Conservation (phyloP, 768 basidiomycete genomes). For the Pleurotus ostreatus region DNA sequence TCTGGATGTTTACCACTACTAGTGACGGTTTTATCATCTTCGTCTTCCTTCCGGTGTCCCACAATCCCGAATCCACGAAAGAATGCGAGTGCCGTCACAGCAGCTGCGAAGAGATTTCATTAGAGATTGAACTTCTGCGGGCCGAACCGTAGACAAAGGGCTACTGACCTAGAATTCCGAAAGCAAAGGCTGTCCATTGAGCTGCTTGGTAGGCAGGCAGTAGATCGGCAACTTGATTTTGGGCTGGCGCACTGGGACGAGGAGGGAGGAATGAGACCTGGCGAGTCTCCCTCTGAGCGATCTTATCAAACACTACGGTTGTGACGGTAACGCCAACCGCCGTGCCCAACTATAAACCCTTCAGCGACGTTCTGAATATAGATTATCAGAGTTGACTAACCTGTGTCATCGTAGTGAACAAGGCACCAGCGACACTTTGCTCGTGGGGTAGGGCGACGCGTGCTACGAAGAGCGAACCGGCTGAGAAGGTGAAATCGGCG, state of each 20-base stretch:
- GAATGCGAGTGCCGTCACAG: background rate
- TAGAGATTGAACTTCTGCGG: background rate
- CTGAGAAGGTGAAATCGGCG: conserved; percentile 71
- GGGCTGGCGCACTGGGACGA: conserved; percentile 12
- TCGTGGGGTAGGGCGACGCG: conserved; percentile 63
- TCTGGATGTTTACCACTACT: background rate
- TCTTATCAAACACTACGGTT: background rate
- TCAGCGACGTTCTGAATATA: background rate
- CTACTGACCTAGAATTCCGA: conserved; percentile 29
- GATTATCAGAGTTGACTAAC: conserved; percentile 21
- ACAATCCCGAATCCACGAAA: background rate
- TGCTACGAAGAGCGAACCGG: conserved; percentile 72
- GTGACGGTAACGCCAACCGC: background rate
- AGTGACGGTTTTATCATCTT: background rate
- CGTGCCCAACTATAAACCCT: background rate
- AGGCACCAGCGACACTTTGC: conserved; percentile 69
- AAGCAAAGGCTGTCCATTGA: conserved; percentile 9
- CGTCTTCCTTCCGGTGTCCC: background rate
- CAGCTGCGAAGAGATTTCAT: conserved; percentile 15
- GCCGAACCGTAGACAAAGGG: background rate
- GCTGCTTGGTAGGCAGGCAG: background rate
- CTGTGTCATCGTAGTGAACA: conserved; percentile 79
- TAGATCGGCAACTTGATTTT: conserved; percentile 20
- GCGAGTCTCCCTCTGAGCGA: background rate
- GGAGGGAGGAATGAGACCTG: background rate